Conservation (phyloP, 2,329 filamentous ascomycete species). For the Bipolaris gigantea region DNA sequence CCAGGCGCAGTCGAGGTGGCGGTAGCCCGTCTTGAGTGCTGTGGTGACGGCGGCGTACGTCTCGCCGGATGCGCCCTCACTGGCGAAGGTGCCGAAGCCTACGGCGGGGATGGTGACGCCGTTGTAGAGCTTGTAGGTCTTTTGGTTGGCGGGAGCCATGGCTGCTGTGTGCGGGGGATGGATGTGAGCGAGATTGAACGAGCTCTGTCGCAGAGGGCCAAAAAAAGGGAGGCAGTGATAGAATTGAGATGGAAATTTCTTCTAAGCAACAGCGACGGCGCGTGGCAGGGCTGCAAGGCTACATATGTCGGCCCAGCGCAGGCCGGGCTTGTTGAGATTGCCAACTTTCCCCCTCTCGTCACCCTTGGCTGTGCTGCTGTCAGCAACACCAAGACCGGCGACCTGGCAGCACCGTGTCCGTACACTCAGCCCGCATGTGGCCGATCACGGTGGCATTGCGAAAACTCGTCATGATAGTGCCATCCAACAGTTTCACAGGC, state of each 20-base stretch:
- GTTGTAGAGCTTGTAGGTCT: conserved; percentile 58
- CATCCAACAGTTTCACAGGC: conserved; percentile 39
- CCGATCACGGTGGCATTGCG: conserved; percentile 21
- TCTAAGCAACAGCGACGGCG: neutral
- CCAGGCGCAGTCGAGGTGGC: conserved; percentile 69
- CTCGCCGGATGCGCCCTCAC: conserved; percentile 63
- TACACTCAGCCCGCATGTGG: conserved; percentile 11
- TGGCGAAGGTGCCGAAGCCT: conserved; percentile 74
- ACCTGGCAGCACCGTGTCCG: conserved; percentile 9
- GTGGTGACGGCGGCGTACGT: conserved; percentile 60
- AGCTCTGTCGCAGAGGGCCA: neutral
- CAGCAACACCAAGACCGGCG: neutral
- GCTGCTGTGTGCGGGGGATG: conserved; percentile 11
- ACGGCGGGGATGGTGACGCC: conserved; percentile 67
- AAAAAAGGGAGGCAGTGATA: neutral
- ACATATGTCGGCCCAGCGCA: conserved; percentile 8
- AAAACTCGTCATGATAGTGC: conserved; percentile 26
- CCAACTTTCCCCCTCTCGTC: neutral
- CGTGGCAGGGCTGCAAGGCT: conserved; percentile 4
- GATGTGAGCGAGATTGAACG: neutral
- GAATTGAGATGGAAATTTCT: neutral
- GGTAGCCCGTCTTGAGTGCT: conserved; percentile 63
- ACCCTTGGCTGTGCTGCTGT: conserved; percentile 7
- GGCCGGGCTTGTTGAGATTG: conserved; percentile 7
- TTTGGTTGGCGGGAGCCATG: conserved; percentile 39